Base-by-base conservation (phyloP, 192 early-diverging fungal genomes). In the Linnemannia exigua region DNA sequence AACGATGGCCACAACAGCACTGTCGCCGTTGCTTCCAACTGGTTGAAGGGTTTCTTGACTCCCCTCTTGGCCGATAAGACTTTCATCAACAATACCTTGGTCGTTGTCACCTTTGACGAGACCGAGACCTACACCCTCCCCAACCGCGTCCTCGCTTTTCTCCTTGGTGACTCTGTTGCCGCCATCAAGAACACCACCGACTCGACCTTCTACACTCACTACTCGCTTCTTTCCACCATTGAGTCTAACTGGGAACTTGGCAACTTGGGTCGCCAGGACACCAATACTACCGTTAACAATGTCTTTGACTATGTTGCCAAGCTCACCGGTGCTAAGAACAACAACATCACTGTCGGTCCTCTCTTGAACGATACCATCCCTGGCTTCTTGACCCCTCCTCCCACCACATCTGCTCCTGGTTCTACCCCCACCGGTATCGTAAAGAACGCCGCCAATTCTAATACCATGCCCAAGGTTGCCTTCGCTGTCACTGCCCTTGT, bases 201-300 rank as follows among this genome's bases (percentile, higher is more conserved):
- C 87, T 78, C 50, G 58, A 93, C 93, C 25, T 79, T 58, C 50
- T 95, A 95, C 76, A 90, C 89, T 31, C 95, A 95, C 76, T 95
- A 92, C 87, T 93, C 91, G 16, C 58, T 89, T 16, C 73, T 94
- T 14, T 87, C 89, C n/a, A 95, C 95, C 33, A 77, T 93, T 50
- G 93, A 94, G 84, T 54, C 89, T 61, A 93, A 92, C 89, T 95
- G 93, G 91, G 89, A 87, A 51, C 80, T 95, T n/a, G 90, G 88
- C 16, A 89, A 88, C 85, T 79, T 95, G 63, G 92, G 91, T 15
- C 79, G 87, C 33, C 87, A 87, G 72, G 95, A 95, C 77, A 77
- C 88, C 19, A 90, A 88, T n/a, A 78, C 79, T 46, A 89, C 80
- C 35, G 63, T 80, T 16, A 87, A 89, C 67, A 91, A 92, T 67